phyloP scores from a whole-genome alignment of 2,329 filamentous ascomycete genomes.

The Coccinonectria pachysandricola region DNA sequence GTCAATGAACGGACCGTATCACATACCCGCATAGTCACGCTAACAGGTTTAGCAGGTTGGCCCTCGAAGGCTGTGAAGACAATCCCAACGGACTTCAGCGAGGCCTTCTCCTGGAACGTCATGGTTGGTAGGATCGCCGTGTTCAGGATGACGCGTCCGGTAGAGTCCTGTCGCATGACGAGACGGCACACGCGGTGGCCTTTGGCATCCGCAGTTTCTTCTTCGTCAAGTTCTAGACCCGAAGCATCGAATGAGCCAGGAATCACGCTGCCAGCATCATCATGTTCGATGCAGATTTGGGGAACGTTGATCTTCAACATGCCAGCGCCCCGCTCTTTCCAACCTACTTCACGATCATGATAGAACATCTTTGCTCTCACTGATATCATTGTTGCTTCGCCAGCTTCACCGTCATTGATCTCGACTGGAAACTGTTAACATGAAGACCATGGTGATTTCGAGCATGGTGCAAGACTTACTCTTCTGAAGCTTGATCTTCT shows the following conservation, averaged over 20 bases:
- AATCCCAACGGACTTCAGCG: constrained; percentile 60
- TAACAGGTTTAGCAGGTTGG: constrained; percentile 42
- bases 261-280: constrained; percentile 39
- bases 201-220: constrained; percentile 18
- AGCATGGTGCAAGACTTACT: constrained; percentile 41
- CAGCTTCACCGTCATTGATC: constrained; percentile 79
- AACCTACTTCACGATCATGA: constrained; percentile 60
- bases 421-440: constrained; percentile 37
- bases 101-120: constrained; percentile 68
- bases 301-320: constrained; percentile 76
- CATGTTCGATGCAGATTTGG: constrained; percentile 43
- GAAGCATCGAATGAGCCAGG: constrained; percentile 47
- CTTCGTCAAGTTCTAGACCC: constrained; percentile 35
- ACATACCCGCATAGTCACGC: constrained; percentile 51
- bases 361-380: constrained; percentile 79
- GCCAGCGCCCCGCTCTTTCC: constrained; percentile 84
- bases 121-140: constrained; percentile 69
- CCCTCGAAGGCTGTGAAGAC: constrained; percentile 55
- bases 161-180: constrained; percentile 85
- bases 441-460: not conserved
- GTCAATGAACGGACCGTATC: too few relatives aligned
- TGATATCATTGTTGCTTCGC: constrained; percentile 64
- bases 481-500: constrained; percentile 57
- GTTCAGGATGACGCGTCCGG: constrained; percentile 78
- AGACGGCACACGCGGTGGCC: constrained; percentile 53